Conservation (phyloP, 768 basidiomycete genomes). For the Boletellus ananas region DNA sequence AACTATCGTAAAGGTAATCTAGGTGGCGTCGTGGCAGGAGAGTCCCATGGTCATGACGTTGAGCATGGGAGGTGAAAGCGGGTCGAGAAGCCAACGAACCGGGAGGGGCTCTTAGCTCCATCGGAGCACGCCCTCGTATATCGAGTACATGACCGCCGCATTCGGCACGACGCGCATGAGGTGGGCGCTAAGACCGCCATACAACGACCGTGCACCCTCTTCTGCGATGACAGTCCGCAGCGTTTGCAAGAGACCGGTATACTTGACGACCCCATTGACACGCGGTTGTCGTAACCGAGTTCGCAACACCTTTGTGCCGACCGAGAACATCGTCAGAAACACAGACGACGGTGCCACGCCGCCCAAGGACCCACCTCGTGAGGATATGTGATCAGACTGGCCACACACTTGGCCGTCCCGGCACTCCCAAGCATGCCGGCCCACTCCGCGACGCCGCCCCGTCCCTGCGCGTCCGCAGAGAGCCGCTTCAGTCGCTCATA, state of each 20-base stretch:
- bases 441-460: constrained; percentile 64
- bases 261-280: constrained; percentile 74
- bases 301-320: constrained; percentile 64
- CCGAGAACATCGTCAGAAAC: constrained; percentile 1
- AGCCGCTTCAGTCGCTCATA: constrained; percentile 89
- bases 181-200: constrained; percentile 92
- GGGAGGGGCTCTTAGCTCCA: constrained; percentile 38
- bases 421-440: constrained; percentile 83
- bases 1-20: constrained; percentile 11
- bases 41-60: too few relatives aligned
- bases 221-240: constrained; percentile 81
- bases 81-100: background rate
- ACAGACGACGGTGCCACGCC: background rate
- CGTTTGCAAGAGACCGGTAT: constrained; percentile 83
- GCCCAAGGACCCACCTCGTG: constrained; percentile 68
- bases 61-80: background rate
- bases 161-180: constrained; percentile 97
- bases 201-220: constrained; percentile 82
- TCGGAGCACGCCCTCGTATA: constrained; percentile 81
- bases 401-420: constrained; percentile 90
- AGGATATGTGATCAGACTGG: constrained; percentile 94
- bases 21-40: constrained; percentile 1
- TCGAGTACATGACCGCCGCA: constrained; percentile 94
- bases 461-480: constrained; percentile 48
- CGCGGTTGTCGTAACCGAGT: constrained; percentile 90